Evolutionary conservation across 306 rosid species (phyloP).

Genomic region (Notholithocarpus densiflorus): DNA sequence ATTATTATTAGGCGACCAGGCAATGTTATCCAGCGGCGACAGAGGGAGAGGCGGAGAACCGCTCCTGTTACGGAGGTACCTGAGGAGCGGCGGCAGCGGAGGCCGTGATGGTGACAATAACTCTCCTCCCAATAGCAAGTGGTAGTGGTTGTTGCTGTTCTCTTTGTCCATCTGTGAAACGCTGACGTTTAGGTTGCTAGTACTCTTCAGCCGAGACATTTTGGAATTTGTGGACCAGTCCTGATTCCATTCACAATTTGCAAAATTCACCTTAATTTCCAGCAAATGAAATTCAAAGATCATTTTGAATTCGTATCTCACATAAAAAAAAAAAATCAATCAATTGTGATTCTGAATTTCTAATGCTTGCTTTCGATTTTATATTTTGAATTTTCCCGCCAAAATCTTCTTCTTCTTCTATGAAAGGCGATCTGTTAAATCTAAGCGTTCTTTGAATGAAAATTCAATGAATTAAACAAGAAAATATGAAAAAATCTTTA

Average conservation of each 20-base stretch:
- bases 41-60: constrained; percentile 57
- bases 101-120: no score
- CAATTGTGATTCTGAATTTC: no score
- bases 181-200: constrained; percentile 26
- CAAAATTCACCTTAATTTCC: no score
- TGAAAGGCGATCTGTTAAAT: background rate
- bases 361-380: no score
- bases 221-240: constrained; percentile 4
- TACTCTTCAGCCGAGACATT: constrained; percentile 15
- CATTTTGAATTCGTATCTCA: no score
- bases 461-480: background rate
- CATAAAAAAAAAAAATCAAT: no score
- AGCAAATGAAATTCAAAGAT: no score
- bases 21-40: constrained; percentile 51
- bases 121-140: constrained; percentile 11
- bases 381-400: constrained; percentile 1
- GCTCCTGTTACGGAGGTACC: constrained; percentile 30
- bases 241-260: no score
- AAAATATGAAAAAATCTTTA: no score
- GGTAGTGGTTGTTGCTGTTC: constrained; percentile 9
- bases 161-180: constrained; percentile 30
- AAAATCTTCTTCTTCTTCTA: background rate
- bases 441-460: background rate
- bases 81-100: constrained; percentile 33
- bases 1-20: constrained; percentile 22